A percentile compares a stretch with the other conserved stretches of the same genome.
phyloP scores from a whole-genome alignment of 306 rosid genomes.

The Alnus rubra region DNA sequence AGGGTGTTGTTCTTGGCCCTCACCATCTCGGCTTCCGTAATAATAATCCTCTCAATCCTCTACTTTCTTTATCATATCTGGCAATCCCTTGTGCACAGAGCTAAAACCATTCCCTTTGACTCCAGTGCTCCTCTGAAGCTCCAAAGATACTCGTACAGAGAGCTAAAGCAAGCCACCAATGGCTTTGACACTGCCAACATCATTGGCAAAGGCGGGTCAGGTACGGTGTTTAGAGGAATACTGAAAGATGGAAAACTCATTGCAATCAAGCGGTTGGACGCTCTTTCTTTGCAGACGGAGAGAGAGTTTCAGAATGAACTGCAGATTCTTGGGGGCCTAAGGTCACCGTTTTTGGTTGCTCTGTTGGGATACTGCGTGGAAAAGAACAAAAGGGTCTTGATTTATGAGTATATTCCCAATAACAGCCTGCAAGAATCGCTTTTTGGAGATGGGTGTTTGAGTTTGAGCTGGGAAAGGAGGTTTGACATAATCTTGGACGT shows the following conservation, averaged over 20 bases:
- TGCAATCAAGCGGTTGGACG: slow-evolving; percentile 74
- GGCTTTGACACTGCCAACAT: slow-evolving; percentile 63
- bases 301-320: slow-evolving; percentile 93
- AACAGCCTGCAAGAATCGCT: slow-evolving; percentile 88
- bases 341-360: slow-evolving; percentile 79
- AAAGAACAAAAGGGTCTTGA: slow-evolving; percentile 67
- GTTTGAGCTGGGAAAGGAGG: slow-evolving; percentile 85
- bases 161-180: slow-evolving; percentile 70
- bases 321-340: slow-evolving; percentile 88
- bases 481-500: slow-evolving; percentile 71
- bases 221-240: slow-evolving; percentile 84
- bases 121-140: slow-evolving; percentile 84
- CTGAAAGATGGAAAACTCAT: slow-evolving; percentile 69
- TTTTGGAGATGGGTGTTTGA: slow-evolving; percentile 60
- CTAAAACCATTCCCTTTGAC: slow-evolving; percentile 82
- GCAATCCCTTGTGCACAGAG: slow-evolving; percentile 62
- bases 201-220: slow-evolving; percentile 97
- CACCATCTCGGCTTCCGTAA: slow-evolving; percentile 74
- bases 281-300: slow-evolving; percentile 69
- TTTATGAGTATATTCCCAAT: slow-evolving; percentile 86
- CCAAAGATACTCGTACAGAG: slow-evolving; percentile 74
- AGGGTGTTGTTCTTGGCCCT: slow-evolving; percentile 71
- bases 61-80: slow-evolving; percentile 80
- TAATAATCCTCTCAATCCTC: slow-evolving; percentile 65
- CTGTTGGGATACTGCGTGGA: slow-evolving; percentile 91